Percentiles rank a stretch among this genome's conserved stretches.
Conservation (phyloP, 1,284 basidiomycete genomes). For the Exobasidium cylindrosporum region DNA sequence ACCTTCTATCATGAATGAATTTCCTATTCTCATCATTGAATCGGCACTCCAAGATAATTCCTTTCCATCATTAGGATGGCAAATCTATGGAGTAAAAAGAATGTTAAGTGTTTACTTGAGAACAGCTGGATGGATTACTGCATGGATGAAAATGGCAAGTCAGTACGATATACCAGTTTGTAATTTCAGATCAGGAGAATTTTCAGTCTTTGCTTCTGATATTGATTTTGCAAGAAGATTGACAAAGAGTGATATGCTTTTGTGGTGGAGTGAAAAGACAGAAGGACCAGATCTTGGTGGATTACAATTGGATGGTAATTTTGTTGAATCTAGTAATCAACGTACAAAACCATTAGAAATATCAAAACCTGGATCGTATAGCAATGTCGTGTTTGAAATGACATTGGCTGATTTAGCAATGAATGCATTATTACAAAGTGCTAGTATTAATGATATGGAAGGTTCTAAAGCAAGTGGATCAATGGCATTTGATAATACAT, state of each 20-base stretch:
- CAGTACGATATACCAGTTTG: constrained; percentile 88
- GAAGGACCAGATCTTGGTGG: constrained; percentile 89
- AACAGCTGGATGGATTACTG: constrained; percentile 74
- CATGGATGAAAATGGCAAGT: constrained; percentile 76
- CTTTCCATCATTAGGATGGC: constrained; percentile 60
- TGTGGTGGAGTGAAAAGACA: constrained; percentile 81
- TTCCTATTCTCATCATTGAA: constrained; percentile 83
- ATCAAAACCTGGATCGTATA: constrained; percentile 78
- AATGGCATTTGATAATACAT: constrained; percentile 84
- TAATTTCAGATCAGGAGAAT: constrained; percentile 76
- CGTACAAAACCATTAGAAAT: constrained; percentile 66
- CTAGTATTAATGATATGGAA: constrained; percentile 93
- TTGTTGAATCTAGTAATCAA: constrained; percentile 53
- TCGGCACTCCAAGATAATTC: constrained; percentile 71
- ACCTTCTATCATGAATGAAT: constrained; percentile 66
- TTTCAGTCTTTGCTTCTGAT: constrained; percentile 81
- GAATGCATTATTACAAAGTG: constrained; percentile 88
- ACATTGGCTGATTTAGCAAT: constrained; percentile 88
- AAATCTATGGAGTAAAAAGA: constrained; percentile 60
- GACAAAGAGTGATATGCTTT: constrained; percentile 78
- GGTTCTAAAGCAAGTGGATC: constrained; percentile 66
- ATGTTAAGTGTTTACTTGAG: constrained; percentile 81
- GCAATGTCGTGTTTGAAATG: constrained; percentile 88
- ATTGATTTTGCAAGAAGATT: constrained; percentile 85
- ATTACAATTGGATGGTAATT: constrained; percentile 78